These are phyloP conservation scores for Fusarium scirpi DNA, from an alignment of 2,329 filamentous ascomycete genomes.

Conservation along the genomic window DNA sequence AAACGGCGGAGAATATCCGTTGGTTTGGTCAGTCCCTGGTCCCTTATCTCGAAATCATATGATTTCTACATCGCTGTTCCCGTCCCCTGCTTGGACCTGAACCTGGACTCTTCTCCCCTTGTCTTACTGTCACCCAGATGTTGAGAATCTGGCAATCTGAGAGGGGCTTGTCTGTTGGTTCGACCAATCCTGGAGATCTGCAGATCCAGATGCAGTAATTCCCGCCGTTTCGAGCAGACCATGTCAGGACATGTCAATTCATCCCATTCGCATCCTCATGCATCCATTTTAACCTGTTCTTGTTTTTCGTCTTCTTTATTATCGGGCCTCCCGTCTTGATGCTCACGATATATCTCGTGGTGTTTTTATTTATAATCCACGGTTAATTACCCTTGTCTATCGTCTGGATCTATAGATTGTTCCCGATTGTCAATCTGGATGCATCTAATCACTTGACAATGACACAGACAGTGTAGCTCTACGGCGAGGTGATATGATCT, in stretches of 20 bases:
- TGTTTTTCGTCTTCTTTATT: conserved; percentile 12
- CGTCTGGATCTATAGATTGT: conserved; percentile 13
- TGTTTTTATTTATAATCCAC: conserved; percentile 21
- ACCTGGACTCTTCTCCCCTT: conserved; percentile 20
- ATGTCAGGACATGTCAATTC: conserved; percentile 16
- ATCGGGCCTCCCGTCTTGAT: conserved; percentile 9
- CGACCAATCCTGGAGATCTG: conserved; percentile 40
- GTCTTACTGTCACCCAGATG: conserved; percentile 6
- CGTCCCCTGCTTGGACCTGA: conserved; percentile 19
- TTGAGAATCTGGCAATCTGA: conserved; percentile 28
- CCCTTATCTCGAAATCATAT: conserved; percentile 32
- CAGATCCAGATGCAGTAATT: conserved; percentile 34
- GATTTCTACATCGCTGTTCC: conserved; percentile 25
- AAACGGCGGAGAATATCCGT: conserved; percentile 31
- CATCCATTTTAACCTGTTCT: conserved; percentile 16
- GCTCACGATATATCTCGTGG: conserved; percentile 27
- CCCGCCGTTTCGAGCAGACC: conserved; percentile 7
- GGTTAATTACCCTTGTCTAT: conserved; percentile 12
- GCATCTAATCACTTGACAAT: conserved; percentile 16
- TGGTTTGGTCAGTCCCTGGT: conserved; percentile 4
- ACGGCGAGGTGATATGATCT: conserved; percentile 24
- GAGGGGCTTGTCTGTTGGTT: conserved; percentile 10
- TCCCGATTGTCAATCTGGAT: conserved; percentile 14
- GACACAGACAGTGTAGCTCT: conserved; percentile 1
- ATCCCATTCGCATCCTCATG: conserved; percentile 11